Evolutionary conservation across 2,329 filamentous ascomycete species (phyloP), one percentile per base, ranked within the genome.

Genomic region (Proliferodiscus dingleyae): DNA sequence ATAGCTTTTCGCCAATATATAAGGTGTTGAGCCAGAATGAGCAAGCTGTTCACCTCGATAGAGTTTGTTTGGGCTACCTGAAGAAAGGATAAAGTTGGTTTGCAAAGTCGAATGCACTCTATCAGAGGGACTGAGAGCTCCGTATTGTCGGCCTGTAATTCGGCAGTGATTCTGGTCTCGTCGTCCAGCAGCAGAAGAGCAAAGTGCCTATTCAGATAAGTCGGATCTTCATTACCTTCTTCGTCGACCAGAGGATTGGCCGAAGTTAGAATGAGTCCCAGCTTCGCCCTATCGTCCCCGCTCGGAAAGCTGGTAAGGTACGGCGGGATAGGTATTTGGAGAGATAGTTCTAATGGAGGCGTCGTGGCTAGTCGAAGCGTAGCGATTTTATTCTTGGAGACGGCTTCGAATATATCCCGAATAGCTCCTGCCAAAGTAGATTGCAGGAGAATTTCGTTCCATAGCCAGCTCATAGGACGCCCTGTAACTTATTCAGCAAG

Each of bases 1-100:
- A 94, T 87, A 37, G 91, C 93, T 46, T 90, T 85, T 19, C 93
- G 83, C 90, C 91, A 97, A 68, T 94, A 95, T 50, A 97, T 89
- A 52, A 98, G 84, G 68, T 97, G 93, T 47, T 88, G 86, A 8
- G 90, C 89, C 51, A 95, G 87, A 56, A 88, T 84, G 52, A 91
- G 85, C 52, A 97, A 85, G 56, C 95, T 87, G 24, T 80, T 75
- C 1, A 93, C 74, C 3, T 85, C 82, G 42, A 97, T 83, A 16
- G 83, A 78, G 41, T 85, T 80, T 54, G 76, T 79, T 54, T 83
- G 78, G 13, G 83, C 80, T 43, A 89, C 79, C 63, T 90, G 87
- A 45, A 80, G 70, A 62, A 85, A 82, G 69, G 81, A 84, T 53
- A 80, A 68, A 9, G 78, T 85, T 8, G 82, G 81, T 57, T 76